Evolutionary conservation across 208 protist genomes (phyloP).

Genomic region (Leptomonas seymouri): DNA sequence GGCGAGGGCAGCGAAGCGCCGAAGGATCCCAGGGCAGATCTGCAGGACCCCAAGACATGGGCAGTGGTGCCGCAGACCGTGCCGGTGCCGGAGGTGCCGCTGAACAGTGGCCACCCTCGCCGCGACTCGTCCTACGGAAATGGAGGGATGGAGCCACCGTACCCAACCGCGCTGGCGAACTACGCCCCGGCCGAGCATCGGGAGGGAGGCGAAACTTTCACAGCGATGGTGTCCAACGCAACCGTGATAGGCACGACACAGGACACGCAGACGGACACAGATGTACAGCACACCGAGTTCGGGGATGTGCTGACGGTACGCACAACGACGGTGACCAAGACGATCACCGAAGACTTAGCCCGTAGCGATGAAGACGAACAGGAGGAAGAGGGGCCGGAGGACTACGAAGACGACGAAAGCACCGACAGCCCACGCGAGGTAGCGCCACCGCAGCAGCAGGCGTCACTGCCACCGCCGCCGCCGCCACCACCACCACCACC

Average conservation of each 20-base stretch:
- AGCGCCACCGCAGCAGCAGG: conserved; percentile 1
- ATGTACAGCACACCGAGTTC: conserved; percentile 61
- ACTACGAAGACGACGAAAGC: conserved; percentile 12
- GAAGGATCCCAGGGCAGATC: conserved; percentile 1
- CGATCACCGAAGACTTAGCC: conserved; percentile 64
- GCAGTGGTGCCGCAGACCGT: conserved; percentile 20
- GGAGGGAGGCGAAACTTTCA: conserved; percentile 41
- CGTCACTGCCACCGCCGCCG: background rate
- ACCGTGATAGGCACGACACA: conserved; percentile 59
- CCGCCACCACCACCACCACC: background rate
- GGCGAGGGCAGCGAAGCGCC: conserved; percentile 12
- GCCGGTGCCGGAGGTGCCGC: background rate
- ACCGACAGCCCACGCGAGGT: conserved; percentile 21
- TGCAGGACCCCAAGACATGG: conserved; percentile 19
- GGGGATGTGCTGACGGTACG: conserved; percentile 70
- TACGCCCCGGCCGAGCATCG: conserved; percentile 38
- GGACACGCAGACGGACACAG: conserved; percentile 72
- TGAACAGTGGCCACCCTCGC: background rate
- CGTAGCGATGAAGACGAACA: conserved; percentile 51
- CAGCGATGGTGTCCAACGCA: conserved; percentile 52
- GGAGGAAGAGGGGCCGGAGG: conserved; percentile 25
- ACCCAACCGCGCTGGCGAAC: conserved; percentile 13
- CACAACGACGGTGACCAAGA: conserved; percentile 73
- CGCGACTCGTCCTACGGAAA: conserved; percentile 5
- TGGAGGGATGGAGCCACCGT: conserved; percentile 1